Conservation (phyloP, 306 rosid genomes). For the Lotus japonicus region DNA sequence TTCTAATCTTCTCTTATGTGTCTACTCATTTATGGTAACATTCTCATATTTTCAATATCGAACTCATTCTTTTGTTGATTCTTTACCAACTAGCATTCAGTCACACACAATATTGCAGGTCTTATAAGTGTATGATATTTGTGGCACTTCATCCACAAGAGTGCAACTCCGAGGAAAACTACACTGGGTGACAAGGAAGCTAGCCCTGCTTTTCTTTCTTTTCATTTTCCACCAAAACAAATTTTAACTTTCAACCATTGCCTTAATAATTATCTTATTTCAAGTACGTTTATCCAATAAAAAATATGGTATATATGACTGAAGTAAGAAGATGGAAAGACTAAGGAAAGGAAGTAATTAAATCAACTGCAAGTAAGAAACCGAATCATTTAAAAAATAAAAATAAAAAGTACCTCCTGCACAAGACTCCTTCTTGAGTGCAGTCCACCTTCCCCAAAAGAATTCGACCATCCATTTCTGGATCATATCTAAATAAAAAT, state of each 20-base stretch:
- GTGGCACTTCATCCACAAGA: not conserved
- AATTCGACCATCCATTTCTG: conserved; percentile 89
- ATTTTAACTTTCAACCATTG: too few relatives aligned
- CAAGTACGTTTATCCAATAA: not conserved
- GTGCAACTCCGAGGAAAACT: not conserved
- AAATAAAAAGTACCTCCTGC: conserved; percentile 55
- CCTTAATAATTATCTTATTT: not conserved
- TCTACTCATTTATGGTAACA: too few relatives aligned
- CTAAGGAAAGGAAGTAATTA: not conserved
- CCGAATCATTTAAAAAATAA: not conserved
- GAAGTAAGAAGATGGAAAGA: not conserved
- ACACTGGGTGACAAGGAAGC: not conserved
- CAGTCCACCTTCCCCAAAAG: conserved; percentile 86
- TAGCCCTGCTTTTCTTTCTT: not conserved
- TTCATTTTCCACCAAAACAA: not conserved
- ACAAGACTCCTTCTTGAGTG: conserved; percentile 64
- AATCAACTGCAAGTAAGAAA: conserved; percentile 14
- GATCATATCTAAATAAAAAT: conserved; percentile 63
- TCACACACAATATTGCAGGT: too few relatives aligned
- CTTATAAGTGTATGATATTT: not conserved
- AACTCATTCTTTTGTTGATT: too few relatives aligned
- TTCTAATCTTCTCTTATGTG: too few relatives aligned
- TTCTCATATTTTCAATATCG: too few relatives aligned
- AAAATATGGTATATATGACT: not conserved
- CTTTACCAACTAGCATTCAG: too few relatives aligned